phyloP scores from a whole-genome alignment of 768 basidiomycete genomes.

The Suillus variegatus region DNA sequence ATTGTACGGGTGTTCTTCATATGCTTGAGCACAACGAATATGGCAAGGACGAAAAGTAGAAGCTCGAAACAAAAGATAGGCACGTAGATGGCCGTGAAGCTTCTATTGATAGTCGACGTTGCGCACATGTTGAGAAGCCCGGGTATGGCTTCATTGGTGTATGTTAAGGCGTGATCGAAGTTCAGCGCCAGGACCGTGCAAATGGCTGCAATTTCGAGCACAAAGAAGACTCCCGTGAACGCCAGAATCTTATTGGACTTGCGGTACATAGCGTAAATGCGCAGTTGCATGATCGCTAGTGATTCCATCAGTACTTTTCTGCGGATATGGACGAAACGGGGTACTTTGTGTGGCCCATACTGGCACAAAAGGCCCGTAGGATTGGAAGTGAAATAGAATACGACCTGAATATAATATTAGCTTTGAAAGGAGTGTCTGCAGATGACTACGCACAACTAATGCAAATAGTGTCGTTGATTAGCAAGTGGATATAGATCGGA shows the following conservation, averaged over 20 bases:
- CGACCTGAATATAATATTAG: slow-evolving; percentile 5
- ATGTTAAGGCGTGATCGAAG: slow-evolving; percentile 6
- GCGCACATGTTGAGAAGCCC: slow-evolving; percentile 11
- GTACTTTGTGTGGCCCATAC: slow-evolving; percentile 13
- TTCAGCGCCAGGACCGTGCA: slow-evolving; percentile 5
- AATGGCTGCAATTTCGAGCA: slow-evolving; percentile 10
- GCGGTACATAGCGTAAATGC: slow-evolving; percentile 13
- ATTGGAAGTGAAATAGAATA: slow-evolving; percentile 12
- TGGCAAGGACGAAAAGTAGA: slow-evolving; percentile 10
- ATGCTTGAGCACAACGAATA: slow-evolving; percentile 8
- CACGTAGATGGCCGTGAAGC: slow-evolving; percentile 11
- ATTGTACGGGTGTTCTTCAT: slow-evolving; percentile 7
- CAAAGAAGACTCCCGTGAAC: slow-evolving; percentile 4
- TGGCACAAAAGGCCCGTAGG: slow-evolving; percentile 10
- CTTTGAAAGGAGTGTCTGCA: neutral
- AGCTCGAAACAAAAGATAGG: slow-evolving; percentile 11
- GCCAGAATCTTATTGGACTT: slow-evolving; percentile 10
- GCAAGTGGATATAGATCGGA: neutral
- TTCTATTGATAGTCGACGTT: slow-evolving; percentile 1
- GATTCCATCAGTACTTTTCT: neutral
- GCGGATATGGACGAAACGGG: neutral
- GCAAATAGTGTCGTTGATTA: neutral
- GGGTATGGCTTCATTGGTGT: slow-evolving; percentile 11
- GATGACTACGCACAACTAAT: neutral
- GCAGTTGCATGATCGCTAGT: slow-evolving; percentile 14